These are phyloP conservation scores for Wickerhamomyces sydowiorum DNA, from an alignment of 805 yeast genomes.

Conservation along the genomic window DNA sequence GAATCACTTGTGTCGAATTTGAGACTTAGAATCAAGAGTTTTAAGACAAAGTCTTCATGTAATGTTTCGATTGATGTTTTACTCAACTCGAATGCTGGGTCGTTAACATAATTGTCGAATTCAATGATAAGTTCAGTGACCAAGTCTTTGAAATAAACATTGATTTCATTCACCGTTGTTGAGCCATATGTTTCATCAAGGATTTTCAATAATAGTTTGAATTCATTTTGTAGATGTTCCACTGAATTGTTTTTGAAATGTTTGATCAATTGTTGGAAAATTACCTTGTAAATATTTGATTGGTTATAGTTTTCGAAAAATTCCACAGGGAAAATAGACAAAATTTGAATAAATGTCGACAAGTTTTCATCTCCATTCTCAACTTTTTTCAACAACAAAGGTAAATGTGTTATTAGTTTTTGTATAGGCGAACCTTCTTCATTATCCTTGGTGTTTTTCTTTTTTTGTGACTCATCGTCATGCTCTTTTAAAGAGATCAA, in stretches of 20 bases:
- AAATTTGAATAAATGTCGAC: conserved; percentile 12
- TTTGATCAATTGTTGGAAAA: conserved; percentile 9
- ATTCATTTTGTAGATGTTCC: conserved; percentile 8
- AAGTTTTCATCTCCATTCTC: conserved; percentile 9
- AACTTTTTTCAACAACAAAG: conserved; percentile 9
- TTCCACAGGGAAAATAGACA: conserved; percentile 10
- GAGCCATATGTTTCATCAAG: conserved; percentile 3
- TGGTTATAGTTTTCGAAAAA: conserved; percentile 19
- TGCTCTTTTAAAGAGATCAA: conserved; percentile 6
- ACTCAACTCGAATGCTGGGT: conserved; percentile 7
- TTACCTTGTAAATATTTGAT: conserved; percentile 5
- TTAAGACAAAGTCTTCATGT: conserved; percentile 13
- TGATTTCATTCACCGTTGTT: conserved; percentile 7
- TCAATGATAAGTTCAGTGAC: conserved; percentile 12
- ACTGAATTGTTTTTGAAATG: conserved; percentile 16
- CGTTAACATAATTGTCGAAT: conserved; percentile 8
- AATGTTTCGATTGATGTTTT: conserved; percentile 7
- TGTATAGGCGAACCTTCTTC: conserved; percentile 14
- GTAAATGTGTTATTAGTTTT: conserved; percentile 5
- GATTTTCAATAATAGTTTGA: conserved; percentile 3
- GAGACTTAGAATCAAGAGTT: conserved; percentile 13
- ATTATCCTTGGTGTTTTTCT: conserved; percentile 7
- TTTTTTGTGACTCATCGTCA: conserved; percentile 2
- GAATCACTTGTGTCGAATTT: conserved; percentile 7
- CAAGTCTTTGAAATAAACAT: conserved; percentile 4